phyloP scores from a whole-genome alignment of 1,284 basidiomycete species.

The Leccinum fallax region DNA sequence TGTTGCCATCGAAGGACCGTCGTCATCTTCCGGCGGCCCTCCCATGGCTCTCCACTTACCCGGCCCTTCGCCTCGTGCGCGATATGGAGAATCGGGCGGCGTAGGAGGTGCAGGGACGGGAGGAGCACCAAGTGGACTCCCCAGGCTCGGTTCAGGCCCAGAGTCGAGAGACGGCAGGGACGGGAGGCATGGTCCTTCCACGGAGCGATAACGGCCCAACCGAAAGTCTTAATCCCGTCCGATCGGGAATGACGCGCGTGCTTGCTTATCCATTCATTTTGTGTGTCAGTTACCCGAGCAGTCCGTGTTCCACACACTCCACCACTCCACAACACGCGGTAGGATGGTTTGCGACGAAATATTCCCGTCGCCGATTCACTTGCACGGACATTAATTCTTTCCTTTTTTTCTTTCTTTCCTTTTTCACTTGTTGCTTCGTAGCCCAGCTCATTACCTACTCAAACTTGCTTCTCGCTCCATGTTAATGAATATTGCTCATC shows the following conservation, averaged over 20 bases:
- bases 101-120: background rate
- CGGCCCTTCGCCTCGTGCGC: constrained; percentile 29
- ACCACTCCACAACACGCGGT: constrained; percentile 19
- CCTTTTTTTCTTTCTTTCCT: background rate
- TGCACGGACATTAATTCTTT: constrained; percentile 25
- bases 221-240: constrained; percentile 2
- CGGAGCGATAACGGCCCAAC: constrained; percentile 27
- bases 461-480: constrained; percentile 6
- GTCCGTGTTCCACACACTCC: constrained; percentile 12
- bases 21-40: constrained; percentile 14
- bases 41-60: constrained; percentile 33
- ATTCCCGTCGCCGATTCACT: constrained; percentile 15
- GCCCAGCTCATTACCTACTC: constrained; percentile 9
- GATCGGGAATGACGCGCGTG: constrained; percentile 4
- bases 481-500: constrained; percentile 6
- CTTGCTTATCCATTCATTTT: constrained; percentile 3
- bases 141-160: constrained; percentile 21
- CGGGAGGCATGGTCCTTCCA: constrained; percentile 31
- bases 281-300: constrained; percentile 10
- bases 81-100: constrained; percentile 31
- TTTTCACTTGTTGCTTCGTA: background rate
- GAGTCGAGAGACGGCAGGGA: constrained; percentile 33
- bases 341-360: background rate
- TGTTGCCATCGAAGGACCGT: constrained; percentile 35
- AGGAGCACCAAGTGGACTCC: background rate